Evolutionary conservation across 108 stramenopile species (phyloP), one percentile per base, ranked within the genome.

Genomic region (Skeletonema costatum): DNA sequence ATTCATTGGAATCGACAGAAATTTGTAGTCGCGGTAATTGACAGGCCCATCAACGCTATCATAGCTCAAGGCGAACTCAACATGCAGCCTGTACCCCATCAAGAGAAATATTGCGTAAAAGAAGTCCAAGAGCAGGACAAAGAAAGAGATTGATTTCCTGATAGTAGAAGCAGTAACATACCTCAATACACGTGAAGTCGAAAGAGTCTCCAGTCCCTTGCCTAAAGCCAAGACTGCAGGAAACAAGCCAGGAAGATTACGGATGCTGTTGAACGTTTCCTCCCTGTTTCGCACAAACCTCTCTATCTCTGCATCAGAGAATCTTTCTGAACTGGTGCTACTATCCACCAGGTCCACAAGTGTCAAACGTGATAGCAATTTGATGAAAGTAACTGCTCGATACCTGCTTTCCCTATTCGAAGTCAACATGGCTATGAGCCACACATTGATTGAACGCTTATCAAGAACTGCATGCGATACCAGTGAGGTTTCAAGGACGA

Each of bases 351-450:
- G 65, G 66, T 83, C 82, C n/a, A 36, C 25, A 0, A 56, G 25
- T 9, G 38, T 39, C 63, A 39, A 36, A 7, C 82, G 59, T 32
- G 82, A 83, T 11, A 83, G 66, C 14, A 77, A 72, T 50, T 77
- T 83, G 31, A 83, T 41, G 33, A 68, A 83, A 1, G 59, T 65
- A 5, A 77, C 82, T 39, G 82, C 82, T 64, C 76, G 65, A 58
- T 73, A 69, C 41, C 77, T 77, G 2, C 73, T 74, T 53, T 77
- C 76, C 46, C 76, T 76, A 14, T 42, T 77, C n/a, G 71, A 56
- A n/a, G 73, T 77, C 53, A 83, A 39, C 82, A 83, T 77, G 29
- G 82, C 76, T 35, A 73, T 74, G 5, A 83, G 56, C 82, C 82
- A 83, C 17, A 83, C 73, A 21, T 83, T 83, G 30, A 83, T 73